Evolutionary conservation across 192 early-diverging fungal genomes (phyloP).

Genomic region (Coemansia sp.): DNA sequence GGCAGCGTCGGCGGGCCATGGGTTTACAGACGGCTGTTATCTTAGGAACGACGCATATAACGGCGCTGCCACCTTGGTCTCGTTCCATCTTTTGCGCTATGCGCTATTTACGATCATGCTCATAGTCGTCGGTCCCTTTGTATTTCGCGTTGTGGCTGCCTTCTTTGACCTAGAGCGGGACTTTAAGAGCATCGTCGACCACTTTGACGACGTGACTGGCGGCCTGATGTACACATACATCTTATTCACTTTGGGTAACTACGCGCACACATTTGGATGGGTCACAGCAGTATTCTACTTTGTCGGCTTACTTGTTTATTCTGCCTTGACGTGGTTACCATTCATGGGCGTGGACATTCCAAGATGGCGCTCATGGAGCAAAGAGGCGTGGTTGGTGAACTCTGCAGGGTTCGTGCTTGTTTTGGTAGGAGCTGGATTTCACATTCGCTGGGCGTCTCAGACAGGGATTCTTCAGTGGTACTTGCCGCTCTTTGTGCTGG

Average conservation of each 20-base stretch:
- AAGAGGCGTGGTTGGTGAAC: conserved; percentile 67
- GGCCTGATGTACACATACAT: conserved; percentile 64
- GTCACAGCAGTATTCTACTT: conserved; percentile 47
- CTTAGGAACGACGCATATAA: conserved; percentile 24
- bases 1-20: conserved; percentile 13
- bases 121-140: conserved; percentile 42
- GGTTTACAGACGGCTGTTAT: conserved; percentile 51
- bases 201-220: conserved; percentile 66
- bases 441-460: conserved; percentile 45
- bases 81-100: conserved; percentile 44
- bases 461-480: conserved; percentile 53
- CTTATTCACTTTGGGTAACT: conserved; percentile 77
- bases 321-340: conserved; percentile 65
- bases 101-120: conserved; percentile 44
- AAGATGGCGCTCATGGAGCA: conserved; percentile 64
- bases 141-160: conserved; percentile 62
- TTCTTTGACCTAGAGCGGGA: conserved; percentile 69
- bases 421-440: conserved; percentile 62
- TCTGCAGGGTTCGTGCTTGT: conserved; percentile 58
- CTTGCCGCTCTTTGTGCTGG: conserved; percentile 46
- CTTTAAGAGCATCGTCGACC: conserved; percentile 63
- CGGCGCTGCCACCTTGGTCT: conserved; percentile 49
- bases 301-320: conserved; percentile 58
- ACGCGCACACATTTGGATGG: conserved; percentile 66
- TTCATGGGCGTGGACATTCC: conserved; percentile 70